A percentile compares a stretch with the other conserved stretches of the same genome.
phyloP scores from a whole-genome alignment of 2,329 filamentous ascomycete genomes.

The Aspergillus brasiliensis region DNA sequence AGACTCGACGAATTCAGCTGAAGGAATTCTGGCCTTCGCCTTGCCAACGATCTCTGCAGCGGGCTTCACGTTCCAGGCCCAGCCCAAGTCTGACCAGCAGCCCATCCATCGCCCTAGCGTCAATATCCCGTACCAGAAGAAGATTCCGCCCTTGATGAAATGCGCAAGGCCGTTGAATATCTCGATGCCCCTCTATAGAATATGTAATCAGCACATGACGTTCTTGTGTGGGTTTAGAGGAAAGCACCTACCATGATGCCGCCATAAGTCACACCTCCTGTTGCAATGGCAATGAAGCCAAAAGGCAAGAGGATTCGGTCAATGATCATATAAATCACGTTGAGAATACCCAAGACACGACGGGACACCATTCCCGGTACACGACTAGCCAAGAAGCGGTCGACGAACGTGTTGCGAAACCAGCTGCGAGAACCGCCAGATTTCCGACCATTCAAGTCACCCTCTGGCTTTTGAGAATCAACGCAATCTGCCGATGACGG shows the following conservation, averaged over 20 bases:
- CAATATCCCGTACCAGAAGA: conserved; percentile 88
- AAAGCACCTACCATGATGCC: conserved; percentile 75
- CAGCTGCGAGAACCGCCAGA: conserved; percentile 37
- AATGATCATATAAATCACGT: conserved; percentile 65
- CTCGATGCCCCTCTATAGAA: conserved; percentile 60
- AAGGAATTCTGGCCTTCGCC: conserved; percentile 65
- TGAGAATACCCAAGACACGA: conserved; percentile 60
- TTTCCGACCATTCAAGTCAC: conserved; percentile 46
- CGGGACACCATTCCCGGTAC: conserved; percentile 59
- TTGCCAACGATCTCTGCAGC: conserved; percentile 57
- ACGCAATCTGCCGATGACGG: conserved; percentile 51
- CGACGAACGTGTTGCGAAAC: conserved; percentile 49
- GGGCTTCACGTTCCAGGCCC: conserved; percentile 91
- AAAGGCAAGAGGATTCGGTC: conserved; percentile 78
- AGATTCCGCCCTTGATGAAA: conserved; percentile 91
- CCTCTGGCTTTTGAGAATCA: conserved; percentile 50
- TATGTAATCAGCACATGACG: not conserved
- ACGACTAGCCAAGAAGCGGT: conserved; percentile 56
- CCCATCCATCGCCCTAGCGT: conserved; percentile 89
- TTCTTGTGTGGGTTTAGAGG: not conserved
- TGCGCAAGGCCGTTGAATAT: conserved; percentile 88
- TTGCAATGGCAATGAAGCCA: conserved; percentile 73
- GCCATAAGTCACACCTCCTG: conserved; percentile 74
- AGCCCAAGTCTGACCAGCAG: conserved; percentile 85
- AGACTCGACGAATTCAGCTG: conserved; percentile 87